Evolutionary conservation across 2,329 filamentous ascomycete species (phyloP).

Genomic region (Colletotrichum graminicola): DNA sequence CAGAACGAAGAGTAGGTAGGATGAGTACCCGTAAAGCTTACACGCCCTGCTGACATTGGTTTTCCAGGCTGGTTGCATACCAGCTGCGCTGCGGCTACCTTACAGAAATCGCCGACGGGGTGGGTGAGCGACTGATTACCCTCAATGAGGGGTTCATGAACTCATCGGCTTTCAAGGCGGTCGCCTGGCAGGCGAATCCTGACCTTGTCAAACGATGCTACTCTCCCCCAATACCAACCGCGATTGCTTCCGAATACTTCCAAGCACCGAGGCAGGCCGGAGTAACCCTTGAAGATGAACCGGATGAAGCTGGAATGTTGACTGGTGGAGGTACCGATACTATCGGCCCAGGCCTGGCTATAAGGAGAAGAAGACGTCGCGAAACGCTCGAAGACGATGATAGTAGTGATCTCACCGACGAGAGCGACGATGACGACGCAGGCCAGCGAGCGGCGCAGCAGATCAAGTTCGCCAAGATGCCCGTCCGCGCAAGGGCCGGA

Average conservation of each 20-base stretch:
- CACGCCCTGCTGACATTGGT: neutral
- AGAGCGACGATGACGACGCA: constrained; percentile 81
- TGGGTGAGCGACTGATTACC: constrained; percentile 85
- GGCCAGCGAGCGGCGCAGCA: constrained; percentile 81
- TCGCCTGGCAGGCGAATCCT: constrained; percentile 82
- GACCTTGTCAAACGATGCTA: constrained; percentile 85
- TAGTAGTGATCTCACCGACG: constrained; percentile 86
- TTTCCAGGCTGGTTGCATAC: constrained; percentile 79
- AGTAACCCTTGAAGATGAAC: constrained; percentile 76
- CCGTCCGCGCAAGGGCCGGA: constrained; percentile 84
- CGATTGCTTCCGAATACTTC: constrained; percentile 86
- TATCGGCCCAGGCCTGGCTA: constrained; percentile 74
- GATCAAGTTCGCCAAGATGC: constrained; percentile 97
- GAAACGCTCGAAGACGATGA: constrained; percentile 88
- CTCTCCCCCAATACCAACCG: constrained; percentile 87
- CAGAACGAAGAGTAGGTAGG: constrained; percentile 57
- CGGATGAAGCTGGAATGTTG: constrained; percentile 79
- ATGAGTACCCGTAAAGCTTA: neutral
- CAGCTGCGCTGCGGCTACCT: constrained; percentile 86
- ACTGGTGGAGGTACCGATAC: constrained; percentile 77
- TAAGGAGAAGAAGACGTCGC: constrained; percentile 73
- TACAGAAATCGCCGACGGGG: constrained; percentile 83
- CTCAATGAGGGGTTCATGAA: constrained; percentile 85
- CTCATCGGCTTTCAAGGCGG: constrained; percentile 83
- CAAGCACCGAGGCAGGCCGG: constrained; percentile 75